These are phyloP conservation scores for Orbilia quercus DNA, from an alignment of 2,329 filamentous ascomycete genomes.

Conservation along the genomic window DNA sequence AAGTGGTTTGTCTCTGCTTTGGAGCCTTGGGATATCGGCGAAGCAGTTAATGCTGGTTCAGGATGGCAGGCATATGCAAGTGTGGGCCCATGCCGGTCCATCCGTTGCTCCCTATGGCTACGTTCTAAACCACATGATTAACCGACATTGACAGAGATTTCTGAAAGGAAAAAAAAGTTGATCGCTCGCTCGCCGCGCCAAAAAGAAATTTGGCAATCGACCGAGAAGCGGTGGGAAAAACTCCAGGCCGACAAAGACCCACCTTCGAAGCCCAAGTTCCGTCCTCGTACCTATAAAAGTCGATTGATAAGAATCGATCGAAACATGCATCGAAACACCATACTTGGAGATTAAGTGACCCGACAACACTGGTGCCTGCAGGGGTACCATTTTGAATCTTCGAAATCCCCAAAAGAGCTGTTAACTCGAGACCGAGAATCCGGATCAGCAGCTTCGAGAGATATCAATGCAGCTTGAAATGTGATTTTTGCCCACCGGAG, in stretches of 20 bases:
- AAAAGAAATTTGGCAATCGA: conserved; percentile 4
- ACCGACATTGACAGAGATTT: conserved; percentile 3
- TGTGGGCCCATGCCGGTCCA: conserved; percentile 25
- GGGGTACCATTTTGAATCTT: conserved; percentile 3
- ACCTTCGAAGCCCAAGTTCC: no score
- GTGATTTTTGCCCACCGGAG: conserved; percentile 44
- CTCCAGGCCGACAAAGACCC: conserved; percentile 19
- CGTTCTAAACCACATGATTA: conserved; percentile 3
- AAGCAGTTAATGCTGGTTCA: conserved; percentile 34
- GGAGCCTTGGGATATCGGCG: conserved; percentile 47
- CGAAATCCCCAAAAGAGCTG: conserved; percentile 29
- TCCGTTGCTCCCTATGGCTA: conserved; percentile 9
- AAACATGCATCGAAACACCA: conserved; percentile 37
- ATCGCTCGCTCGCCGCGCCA: neutral
- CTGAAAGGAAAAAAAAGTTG: conserved; percentile 3
- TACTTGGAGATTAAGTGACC: conserved; percentile 25
- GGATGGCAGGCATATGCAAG: conserved; percentile 30
- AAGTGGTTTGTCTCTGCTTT: conserved; percentile 12
- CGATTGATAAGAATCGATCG: conserved; percentile 43
- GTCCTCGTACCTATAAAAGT: conserved; percentile 29
- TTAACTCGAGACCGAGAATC: conserved; percentile 28
- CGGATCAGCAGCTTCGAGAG: conserved; percentile 5
- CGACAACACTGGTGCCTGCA: conserved; percentile 39
- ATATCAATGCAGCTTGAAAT: conserved; percentile 12
- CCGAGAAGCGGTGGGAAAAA: no score